Percentiles rank a stretch among this genome's conserved stretches.
Evolutionary conservation across 2,329 filamentous ascomycete genomes (phyloP).

Genomic region (Aspergillus quadricinctus): DNA sequence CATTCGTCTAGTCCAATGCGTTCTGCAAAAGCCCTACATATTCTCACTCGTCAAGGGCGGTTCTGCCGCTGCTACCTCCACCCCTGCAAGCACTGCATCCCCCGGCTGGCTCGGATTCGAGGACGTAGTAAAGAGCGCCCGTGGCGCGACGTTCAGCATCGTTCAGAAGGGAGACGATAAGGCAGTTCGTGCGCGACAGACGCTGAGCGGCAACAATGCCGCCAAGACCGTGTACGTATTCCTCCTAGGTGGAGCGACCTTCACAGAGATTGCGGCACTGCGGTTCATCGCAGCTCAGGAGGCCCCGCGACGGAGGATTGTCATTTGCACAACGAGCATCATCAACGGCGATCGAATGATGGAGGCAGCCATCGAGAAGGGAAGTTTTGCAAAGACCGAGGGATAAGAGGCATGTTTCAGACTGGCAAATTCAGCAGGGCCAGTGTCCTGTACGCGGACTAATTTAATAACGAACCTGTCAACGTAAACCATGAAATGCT

Average conservation of each 20-base stretch:
- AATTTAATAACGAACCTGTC: neutral
- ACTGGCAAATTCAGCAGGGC: neutral
- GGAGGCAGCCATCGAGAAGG: conserved; percentile 73
- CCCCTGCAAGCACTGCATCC: conserved; percentile 54
- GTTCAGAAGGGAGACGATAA: conserved; percentile 90
- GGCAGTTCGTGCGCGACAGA: conserved; percentile 77
- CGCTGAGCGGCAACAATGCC: conserved; percentile 69
- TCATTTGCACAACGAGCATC: conserved; percentile 90
- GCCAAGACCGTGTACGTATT: conserved; percentile 93
- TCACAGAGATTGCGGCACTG: conserved; percentile 90
- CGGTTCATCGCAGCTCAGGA: conserved; percentile 84
- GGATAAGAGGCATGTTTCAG: conserved; percentile 6
- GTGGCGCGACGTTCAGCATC: conserved; percentile 86
- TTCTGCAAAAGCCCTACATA: conserved; percentile 86
- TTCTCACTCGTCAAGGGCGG: conserved; percentile 64
- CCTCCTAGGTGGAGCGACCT: conserved; percentile 94
- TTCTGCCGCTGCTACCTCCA: conserved; percentile 45
- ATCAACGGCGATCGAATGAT: conserved; percentile 88
- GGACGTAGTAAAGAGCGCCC: conserved; percentile 80
- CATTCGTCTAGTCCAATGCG: conserved; percentile 83
- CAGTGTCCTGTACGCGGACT: neutral
- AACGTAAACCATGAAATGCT: neutral
- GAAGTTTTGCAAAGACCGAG: conserved; percentile 49
- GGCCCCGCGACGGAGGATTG: conserved; percentile 73
- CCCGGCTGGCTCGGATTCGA: conserved; percentile 94